phyloP scores from a whole-genome alignment of 352 stramenopile species.

The Phytophthora cactorum region DNA sequence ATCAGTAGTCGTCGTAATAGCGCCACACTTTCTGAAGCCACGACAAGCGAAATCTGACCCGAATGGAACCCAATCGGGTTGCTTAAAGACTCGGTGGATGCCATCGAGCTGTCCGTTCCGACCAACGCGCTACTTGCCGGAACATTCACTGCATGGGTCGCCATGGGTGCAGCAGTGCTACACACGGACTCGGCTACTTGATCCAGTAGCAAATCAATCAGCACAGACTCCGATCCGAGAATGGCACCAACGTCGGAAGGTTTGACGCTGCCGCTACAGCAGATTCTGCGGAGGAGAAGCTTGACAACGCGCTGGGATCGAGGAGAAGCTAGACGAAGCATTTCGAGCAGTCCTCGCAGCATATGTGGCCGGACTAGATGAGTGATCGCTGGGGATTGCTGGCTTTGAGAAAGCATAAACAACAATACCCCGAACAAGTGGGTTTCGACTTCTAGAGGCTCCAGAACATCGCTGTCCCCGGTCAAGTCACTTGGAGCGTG shows the following conservation, averaged over 20 bases:
- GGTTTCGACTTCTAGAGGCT: slow-evolving; percentile 82
- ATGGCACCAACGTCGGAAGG: slow-evolving; percentile 71
- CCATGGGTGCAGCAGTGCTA: slow-evolving; percentile 72
- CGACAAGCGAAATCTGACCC: slow-evolving; percentile 77
- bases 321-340: slow-evolving; percentile 79
- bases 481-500: slow-evolving; percentile 44
- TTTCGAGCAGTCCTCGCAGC: slow-evolving; percentile 77
- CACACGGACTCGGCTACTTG: slow-evolving; percentile 89
- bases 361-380: slow-evolving; percentile 69
- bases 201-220: slow-evolving; percentile 86
- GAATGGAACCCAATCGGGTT: slow-evolving; percentile 84
- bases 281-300: slow-evolving; percentile 74
- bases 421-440: slow-evolving; percentile 73
- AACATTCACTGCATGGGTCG: slow-evolving; percentile 59
- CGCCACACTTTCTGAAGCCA: slow-evolving; percentile 85
- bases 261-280: slow-evolving; percentile 69
- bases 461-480: slow-evolving; percentile 51
- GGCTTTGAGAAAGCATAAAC: slow-evolving; percentile 85
- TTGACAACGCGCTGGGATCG: slow-evolving; percentile 86
- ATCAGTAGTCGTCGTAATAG: slow-evolving; percentile 74
- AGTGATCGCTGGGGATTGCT: slow-evolving; percentile 58
- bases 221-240: slow-evolving; percentile 79
- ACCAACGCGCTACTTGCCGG: slow-evolving; percentile 31
- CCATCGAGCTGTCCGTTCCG: slow-evolving; percentile 30
- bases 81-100: slow-evolving; percentile 75